Conservation (phyloP, 768 basidiomycete genomes). For the Butyriboletus loyo region DNA sequence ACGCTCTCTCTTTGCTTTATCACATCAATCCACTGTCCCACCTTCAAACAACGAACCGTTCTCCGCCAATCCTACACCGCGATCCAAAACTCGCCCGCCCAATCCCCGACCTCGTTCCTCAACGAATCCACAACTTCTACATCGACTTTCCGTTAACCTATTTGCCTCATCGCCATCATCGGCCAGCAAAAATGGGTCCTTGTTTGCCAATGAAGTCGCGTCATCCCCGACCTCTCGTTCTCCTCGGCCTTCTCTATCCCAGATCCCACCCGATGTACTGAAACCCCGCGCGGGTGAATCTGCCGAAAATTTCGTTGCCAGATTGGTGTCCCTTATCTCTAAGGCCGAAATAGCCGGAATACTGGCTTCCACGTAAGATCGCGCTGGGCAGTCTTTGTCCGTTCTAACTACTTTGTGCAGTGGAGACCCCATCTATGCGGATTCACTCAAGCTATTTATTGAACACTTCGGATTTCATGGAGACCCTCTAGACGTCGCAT, state of each 20-base stretch:
- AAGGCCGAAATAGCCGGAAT: slow-evolving; percentile 79
- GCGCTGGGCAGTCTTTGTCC: slow-evolving; percentile 1
- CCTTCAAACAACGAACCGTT: slow-evolving; percentile 7
- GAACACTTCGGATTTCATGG: slow-evolving; percentile 71
- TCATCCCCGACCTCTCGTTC: slow-evolving; percentile 35
- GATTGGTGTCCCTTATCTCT: slow-evolving; percentile 61
- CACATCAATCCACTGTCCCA: slow-evolving; percentile 16
- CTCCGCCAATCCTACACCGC: slow-evolving; percentile 2
- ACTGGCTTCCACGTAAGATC: slow-evolving; percentile 71
- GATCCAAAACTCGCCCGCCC: slow-evolving; percentile 27
- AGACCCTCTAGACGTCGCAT: slow-evolving; percentile 87
- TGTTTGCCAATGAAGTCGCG: slow-evolving; percentile 7
- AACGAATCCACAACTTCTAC: slow-evolving; percentile 68
- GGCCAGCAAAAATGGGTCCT: slow-evolving; percentile 12
- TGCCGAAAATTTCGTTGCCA: slow-evolving; percentile 63
- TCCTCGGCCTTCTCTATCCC: slow-evolving; percentile 45
- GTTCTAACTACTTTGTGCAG: slow-evolving; percentile 38
- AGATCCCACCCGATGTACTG: slow-evolving; percentile 44
- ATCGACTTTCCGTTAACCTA: slow-evolving; percentile 65
- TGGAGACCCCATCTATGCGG: slow-evolving; percentile 63
- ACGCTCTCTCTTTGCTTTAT: slow-evolving; percentile 27
- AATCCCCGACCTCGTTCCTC: slow-evolving; percentile 46
- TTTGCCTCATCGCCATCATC: slow-evolving; percentile 49
- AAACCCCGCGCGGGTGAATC: slow-evolving; percentile 63
- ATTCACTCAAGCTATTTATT: slow-evolving; percentile 71